Percentiles rank a stretch among this genome's conserved stretches.
Conservation (phyloP, 768 basidiomycete genomes). For the Boletus tylopilopsis region DNA sequence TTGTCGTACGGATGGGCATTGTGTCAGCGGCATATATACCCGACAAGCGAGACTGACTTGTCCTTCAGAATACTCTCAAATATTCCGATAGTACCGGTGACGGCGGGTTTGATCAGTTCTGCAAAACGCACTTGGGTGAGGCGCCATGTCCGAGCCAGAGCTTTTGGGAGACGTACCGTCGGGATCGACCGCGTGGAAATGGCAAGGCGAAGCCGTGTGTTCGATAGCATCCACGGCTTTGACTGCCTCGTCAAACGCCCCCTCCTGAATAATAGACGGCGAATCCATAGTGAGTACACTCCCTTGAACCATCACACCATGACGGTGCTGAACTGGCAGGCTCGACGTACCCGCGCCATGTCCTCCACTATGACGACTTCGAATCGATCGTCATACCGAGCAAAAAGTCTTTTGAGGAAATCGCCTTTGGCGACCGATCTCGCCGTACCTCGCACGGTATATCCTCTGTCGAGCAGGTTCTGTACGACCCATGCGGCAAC, state of each 20-base stretch:
- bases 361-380: conserved; percentile 68
- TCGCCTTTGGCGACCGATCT: conserved; percentile 58
- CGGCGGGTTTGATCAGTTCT: too few relatives aligned
- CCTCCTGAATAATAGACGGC: too few relatives aligned
- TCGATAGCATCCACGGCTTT: conserved; percentile 68
- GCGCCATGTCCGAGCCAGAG: too few relatives aligned
- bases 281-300: too few relatives aligned
- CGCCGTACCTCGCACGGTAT: conserved; percentile 62
- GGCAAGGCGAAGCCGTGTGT: conserved; percentile 67
- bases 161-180: conserved; percentile 10
- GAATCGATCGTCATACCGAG: conserved; percentile 52
- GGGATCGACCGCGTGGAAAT: conserved; percentile 44
- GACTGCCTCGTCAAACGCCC: conserved; percentile 78
- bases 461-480: conserved; percentile 57
- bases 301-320: too few relatives aligned
- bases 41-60: too few relatives aligned
- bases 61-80: too few relatives aligned
- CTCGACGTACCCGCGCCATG: conserved; percentile 48
- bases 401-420: conserved; percentile 53
- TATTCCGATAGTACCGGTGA: too few relatives aligned
- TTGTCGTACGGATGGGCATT: neutral
- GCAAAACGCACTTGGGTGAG: too few relatives aligned
- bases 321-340: too few relatives aligned
- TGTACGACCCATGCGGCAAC: conserved; percentile 46
- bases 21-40: too few relatives aligned